phyloP scores from a whole-genome alignment of 2,329 filamentous ascomycete genomes.

The Aureobasidium zeae region DNA sequence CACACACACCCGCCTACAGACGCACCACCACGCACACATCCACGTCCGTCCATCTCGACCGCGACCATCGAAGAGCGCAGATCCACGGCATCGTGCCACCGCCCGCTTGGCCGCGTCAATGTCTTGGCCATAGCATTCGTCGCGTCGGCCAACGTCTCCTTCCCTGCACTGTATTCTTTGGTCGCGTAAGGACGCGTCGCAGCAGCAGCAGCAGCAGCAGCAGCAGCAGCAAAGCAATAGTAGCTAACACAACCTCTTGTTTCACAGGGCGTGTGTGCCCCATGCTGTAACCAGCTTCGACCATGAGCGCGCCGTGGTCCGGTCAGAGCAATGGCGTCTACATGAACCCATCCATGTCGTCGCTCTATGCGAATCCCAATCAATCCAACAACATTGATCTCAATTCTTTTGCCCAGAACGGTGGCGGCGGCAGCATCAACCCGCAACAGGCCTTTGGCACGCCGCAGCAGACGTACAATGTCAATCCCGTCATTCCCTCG shows the following conservation, averaged over 20 bases:
- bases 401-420: conserved; percentile 50
- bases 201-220: too few relatives aligned
- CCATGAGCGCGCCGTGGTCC: conserved; percentile 19
- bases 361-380: conserved; percentile 19
- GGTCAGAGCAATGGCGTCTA: conserved; percentile 19
- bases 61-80: too few relatives aligned
- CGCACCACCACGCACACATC: background rate
- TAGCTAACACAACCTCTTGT: conserved; percentile 2
- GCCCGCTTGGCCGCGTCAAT: background rate
- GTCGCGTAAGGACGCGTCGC: conserved; percentile 12
- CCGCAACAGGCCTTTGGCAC: conserved; percentile 64
- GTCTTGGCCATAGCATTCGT: conserved; percentile 2
- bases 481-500: conserved; percentile 77
- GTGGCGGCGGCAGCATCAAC: conserved; percentile 70
- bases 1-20: conserved; percentile 2
- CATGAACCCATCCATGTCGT: conserved; percentile 18
- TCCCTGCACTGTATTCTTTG: too few relatives aligned
- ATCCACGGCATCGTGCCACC: too few relatives aligned
- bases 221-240: too few relatives aligned
- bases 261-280: conserved; percentile 14
- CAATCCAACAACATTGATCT: conserved; percentile 35
- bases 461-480: conserved; percentile 64
- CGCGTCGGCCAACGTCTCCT: background rate
- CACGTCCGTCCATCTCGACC: background rate
- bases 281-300: conserved; percentile 14